These are phyloP conservation scores for Solanum ahanhuiri DNA, from an alignment of 257 asterid genomes.

Conservation along the genomic window DNA sequence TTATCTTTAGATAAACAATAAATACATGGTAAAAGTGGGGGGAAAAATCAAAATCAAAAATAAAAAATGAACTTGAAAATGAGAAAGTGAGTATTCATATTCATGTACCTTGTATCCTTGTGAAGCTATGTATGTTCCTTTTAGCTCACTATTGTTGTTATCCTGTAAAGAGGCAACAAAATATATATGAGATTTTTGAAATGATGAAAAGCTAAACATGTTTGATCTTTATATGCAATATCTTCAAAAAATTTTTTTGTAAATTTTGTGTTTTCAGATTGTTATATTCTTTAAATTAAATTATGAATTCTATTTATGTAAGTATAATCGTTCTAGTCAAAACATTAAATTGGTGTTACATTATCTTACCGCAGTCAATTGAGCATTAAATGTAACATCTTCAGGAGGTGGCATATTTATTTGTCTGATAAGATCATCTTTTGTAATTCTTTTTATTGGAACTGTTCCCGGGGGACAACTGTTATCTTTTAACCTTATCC, in stretches of 20 bases:
- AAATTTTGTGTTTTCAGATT: too few relatives aligned
- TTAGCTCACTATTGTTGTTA: neutral
- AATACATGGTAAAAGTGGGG: neutral
- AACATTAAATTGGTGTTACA: neutral
- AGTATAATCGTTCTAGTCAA: neutral
- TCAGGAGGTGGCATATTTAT: neutral
- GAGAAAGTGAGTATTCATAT: neutral
- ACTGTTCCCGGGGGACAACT: neutral
- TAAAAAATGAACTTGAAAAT: neutral
- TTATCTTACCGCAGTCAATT: neutral
- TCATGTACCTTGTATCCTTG: neutral
- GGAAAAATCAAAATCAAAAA: too few relatives aligned
- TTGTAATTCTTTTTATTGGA: neutral
- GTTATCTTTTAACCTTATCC: neutral
- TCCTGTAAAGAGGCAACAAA: neutral
- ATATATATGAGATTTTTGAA: neutral
- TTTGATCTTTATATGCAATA: neutral
- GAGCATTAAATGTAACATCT: neutral
- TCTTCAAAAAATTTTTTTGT: too few relatives aligned
- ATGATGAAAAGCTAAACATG: neutral
- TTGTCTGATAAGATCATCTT: neutral
- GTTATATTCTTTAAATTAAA: neutral
- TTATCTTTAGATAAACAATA: neutral
- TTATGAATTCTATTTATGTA: neutral
- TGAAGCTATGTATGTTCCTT: neutral